phyloP scores from a whole-genome alignment of 345 rosid species.

The Salix suchowensis region DNA sequence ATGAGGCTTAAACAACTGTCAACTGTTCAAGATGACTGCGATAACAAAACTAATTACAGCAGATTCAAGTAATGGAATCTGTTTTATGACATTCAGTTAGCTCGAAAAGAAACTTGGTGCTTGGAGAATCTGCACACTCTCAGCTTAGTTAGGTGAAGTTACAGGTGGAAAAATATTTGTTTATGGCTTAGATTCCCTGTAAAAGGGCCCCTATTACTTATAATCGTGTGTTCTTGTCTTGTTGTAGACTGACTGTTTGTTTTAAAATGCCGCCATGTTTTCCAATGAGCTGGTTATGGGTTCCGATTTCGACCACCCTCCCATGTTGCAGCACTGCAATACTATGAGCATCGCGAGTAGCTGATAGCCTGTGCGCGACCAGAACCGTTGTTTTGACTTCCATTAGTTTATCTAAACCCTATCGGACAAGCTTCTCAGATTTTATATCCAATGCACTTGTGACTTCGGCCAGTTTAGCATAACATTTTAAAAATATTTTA shows the following conservation, averaged over 20 bases:
- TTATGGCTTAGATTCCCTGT: background rate
- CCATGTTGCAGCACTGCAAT: slow-evolving; percentile 66
- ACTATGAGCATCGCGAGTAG: slow-evolving; percentile 49
- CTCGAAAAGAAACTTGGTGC: background rate
- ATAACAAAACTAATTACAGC: background rate
- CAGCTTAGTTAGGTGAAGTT: background rate
- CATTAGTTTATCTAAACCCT: slow-evolving; percentile 74
- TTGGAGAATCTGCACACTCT: background rate
- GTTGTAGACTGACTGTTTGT: slow-evolving; percentile 50
- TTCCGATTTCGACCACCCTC: slow-evolving; percentile 65
- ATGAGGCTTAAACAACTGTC: too few species aligned
- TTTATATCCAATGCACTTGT: slow-evolving; percentile 72
- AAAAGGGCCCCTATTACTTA: background rate
- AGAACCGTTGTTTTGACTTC: slow-evolving; percentile 62
- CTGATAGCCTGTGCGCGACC: slow-evolving; percentile 77
- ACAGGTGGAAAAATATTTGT: background rate
- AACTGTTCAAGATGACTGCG: background rate
- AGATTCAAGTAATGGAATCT: background rate
- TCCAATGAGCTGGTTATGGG: slow-evolving; percentile 54
- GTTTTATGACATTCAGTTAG: background rate
- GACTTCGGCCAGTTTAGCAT: slow-evolving; percentile 34
- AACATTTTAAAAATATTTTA: too few species aligned
- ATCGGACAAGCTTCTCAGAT: slow-evolving; percentile 72
- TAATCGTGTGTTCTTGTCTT: slow-evolving; percentile 22
- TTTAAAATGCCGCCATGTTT: slow-evolving; percentile 50